Evolutionary conservation across 306 rosid genomes (phyloP).

Genomic region (Coriaria nepalensis): DNA sequence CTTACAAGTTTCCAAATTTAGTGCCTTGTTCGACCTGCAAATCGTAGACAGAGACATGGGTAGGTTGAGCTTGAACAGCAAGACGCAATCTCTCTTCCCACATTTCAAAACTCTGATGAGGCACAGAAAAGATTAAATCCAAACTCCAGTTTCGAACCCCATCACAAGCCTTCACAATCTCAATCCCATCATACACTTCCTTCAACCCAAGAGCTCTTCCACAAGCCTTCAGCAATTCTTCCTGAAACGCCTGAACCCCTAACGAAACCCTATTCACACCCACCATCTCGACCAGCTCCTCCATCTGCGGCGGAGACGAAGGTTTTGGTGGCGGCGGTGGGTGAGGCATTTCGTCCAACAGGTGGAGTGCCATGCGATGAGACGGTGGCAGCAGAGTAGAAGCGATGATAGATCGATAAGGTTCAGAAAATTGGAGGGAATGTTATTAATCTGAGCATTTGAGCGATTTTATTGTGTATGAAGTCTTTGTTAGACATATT

Average conservation of each 20-base stretch:
- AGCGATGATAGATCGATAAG: conserved; percentile 27
- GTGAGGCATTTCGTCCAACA: conserved; percentile 63
- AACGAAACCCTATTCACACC: conserved; percentile 83
- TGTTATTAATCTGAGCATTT: conserved; percentile 39
- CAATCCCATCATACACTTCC: conserved; percentile 74
- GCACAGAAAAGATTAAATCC: conserved; percentile 83
- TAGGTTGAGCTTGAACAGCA: conserved; percentile 50
- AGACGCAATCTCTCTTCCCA: conserved; percentile 81
- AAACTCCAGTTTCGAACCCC: conserved; percentile 83
- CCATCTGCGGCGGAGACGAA: conserved; percentile 15
- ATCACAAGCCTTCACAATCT: conserved; percentile 37
- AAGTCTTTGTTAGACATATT: too few species aligned
- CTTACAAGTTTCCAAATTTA: conserved; percentile 72
- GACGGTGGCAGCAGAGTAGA: conserved; percentile 3
- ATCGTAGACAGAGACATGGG: conserved; percentile 85
- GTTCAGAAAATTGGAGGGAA: conserved; percentile 40
- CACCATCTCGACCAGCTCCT: conserved; percentile 29
- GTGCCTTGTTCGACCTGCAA: conserved; percentile 85
- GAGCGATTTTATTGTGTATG: neutral
- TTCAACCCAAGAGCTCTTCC: conserved; percentile 77
- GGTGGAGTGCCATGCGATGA: conserved; percentile 22
- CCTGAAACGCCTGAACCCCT: conserved; percentile 94
- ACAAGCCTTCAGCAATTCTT: conserved; percentile 61
- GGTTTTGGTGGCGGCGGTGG: conserved; percentile 2
- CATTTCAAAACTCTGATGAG: conserved; percentile 64